phyloP scores from a whole-genome alignment of 108 stramenopile species.

The Nannochloropsis oceanica region DNA sequence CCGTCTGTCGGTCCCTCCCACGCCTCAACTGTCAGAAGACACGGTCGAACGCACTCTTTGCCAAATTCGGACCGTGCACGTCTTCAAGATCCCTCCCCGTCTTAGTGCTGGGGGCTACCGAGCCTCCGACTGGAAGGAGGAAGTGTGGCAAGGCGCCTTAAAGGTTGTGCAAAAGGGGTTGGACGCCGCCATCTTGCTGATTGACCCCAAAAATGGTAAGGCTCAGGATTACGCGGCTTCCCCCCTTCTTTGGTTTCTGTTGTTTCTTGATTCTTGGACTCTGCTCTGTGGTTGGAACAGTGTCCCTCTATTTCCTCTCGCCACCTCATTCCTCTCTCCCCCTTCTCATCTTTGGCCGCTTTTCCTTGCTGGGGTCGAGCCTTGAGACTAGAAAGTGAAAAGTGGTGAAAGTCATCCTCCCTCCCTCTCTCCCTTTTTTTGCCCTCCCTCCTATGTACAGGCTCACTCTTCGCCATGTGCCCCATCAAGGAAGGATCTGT shows the following conservation, averaged over 20 bases:
- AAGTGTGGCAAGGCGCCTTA: constrained; percentile 15
- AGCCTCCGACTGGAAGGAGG: neutral
- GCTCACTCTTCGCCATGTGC: constrained; percentile 27
- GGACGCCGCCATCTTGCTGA: constrained; percentile 25
- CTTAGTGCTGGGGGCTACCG: constrained; percentile 17
- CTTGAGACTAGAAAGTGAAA: neutral
- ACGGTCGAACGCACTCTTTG: constrained; percentile 24
- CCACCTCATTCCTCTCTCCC: neutral
- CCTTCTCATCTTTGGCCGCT: neutral
- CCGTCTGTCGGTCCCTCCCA: too few relatives aligned
- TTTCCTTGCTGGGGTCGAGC: neutral
- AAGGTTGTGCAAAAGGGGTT: constrained; percentile 21
- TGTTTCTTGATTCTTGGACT: too few relatives aligned
- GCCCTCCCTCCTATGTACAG: neutral
- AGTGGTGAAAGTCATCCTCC: neutral
- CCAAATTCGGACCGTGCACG: constrained; percentile 17
- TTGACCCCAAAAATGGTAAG: neutral
- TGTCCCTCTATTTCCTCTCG: too few relatives aligned
- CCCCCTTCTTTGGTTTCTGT: too few relatives aligned
- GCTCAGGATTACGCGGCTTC: too few relatives aligned
- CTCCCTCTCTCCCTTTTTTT: neutral
- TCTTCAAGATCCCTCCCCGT: constrained; percentile 24
- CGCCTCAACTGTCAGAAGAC: neutral
- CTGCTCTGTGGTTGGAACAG: too few relatives aligned
- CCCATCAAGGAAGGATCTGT: constrained; percentile 19